phyloP scores from a whole-genome alignment of 2,329 filamentous ascomycete genomes.

The Pseudocercospora pini-densiflorae region DNA sequence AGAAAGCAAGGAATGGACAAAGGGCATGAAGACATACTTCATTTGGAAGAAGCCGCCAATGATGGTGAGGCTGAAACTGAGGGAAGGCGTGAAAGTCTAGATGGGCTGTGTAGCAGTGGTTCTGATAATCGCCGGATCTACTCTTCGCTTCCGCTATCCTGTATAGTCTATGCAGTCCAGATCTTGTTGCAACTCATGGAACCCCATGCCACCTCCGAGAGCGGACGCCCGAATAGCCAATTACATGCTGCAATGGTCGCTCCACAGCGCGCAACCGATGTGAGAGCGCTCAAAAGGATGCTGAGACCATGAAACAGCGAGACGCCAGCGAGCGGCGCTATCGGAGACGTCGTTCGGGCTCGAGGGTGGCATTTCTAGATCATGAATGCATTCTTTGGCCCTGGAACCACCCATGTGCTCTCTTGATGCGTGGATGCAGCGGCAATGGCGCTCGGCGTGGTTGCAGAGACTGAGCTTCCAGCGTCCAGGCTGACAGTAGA shows the following conservation, averaged over 20 bases:
- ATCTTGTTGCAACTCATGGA: background rate
- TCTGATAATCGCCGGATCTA: background rate
- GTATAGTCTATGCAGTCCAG: conserved; percentile 43
- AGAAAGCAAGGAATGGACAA: conserved; percentile 5
- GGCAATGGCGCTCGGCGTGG: conserved; percentile 17
- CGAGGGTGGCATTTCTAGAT: background rate
- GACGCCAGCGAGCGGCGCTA: background rate
- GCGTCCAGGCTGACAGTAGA: background rate
- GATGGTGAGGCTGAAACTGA: conserved; percentile 6
- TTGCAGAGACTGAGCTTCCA: conserved; percentile 20
- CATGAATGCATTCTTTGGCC: conserved; percentile 23
- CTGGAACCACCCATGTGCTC: conserved; percentile 17
- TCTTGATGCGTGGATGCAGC: conserved; percentile 21
- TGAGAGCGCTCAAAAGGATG: conserved; percentile 6
- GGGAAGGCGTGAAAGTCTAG: background rate
- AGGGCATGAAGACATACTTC: conserved; percentile 3
- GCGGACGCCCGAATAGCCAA: conserved; percentile 20
- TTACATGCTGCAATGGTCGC: background rate
- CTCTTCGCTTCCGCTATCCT: background rate
- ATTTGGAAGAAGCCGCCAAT: conserved; percentile 7
- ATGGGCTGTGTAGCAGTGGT: no score
- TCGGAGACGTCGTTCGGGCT: background rate
- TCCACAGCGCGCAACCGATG: background rate
- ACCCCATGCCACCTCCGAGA: no score
- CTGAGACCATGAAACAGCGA: background rate